A percentile compares a stretch with the other conserved stretches of the same genome.
phyloP scores from a whole-genome alignment of 2,329 filamentous ascomycete species.

The Microdochium paspali region DNA sequence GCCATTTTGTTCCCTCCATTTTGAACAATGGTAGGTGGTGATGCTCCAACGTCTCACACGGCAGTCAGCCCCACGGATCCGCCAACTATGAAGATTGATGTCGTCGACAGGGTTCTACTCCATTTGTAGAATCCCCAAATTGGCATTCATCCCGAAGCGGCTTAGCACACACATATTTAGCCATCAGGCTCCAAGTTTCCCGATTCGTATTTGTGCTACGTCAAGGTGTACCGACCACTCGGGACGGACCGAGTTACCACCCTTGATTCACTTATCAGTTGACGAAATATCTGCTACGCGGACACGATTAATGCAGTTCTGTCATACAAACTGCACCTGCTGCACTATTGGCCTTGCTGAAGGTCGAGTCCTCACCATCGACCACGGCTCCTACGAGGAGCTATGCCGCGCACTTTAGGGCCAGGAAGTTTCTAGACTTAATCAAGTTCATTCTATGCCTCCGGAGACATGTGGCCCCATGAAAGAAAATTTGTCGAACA shows the following conservation, averaged over 20 bases:
- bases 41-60: background rate
- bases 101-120: no score
- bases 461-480: constrained; percentile 1
- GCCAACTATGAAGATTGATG: constrained; percentile 13
- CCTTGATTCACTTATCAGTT: background rate
- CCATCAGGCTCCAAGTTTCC: no score
- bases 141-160: no score
- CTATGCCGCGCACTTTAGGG: constrained; percentile 14
- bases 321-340: constrained; percentile 16
- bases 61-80: constrained; percentile 15
- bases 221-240: no score
- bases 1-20: background rate
- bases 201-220: no score
- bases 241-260: no score
- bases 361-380: constrained; percentile 15
- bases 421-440: constrained; percentile 15
- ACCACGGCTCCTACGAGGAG: constrained; percentile 13
- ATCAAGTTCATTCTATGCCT: constrained; percentile 8
- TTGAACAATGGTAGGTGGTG: background rate
- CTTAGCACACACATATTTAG: no score
- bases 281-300: background rate
- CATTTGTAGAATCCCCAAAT: no score
- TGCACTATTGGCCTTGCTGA: constrained; percentile 9
- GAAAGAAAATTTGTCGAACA: background rate
- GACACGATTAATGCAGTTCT: constrained; percentile 15